Base-by-base conservation (phyloP, 306 rosid species). In the Luffa aegyptiaca region DNA sequence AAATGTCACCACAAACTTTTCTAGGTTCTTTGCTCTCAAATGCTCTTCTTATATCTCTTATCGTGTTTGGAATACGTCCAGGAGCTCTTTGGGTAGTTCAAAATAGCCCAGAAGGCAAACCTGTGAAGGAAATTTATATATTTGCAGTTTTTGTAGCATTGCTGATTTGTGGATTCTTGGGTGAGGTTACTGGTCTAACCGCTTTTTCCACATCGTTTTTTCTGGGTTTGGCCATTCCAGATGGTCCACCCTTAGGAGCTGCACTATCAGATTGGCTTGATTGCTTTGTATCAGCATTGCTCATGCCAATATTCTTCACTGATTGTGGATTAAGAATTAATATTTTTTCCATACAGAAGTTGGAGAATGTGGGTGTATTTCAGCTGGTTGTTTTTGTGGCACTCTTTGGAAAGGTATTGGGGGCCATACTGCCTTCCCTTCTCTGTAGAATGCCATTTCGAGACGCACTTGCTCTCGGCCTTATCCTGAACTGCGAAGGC, bases 131-230 rank as follows among this genome's bases (percentile, higher is more conserved):
- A 16, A 88, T 90, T 81, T 70, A 87, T 44, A 84, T 94, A 21
- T 88, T 90, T 63, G 80, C 89, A 72, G 88, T 92, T 64, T 88
- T 92, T 39, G 89, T 94, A 0, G 96, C 95, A 12, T 92, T 93
- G 49, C 90, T 93, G 97, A 52, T 93, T 46, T 83, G 93, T 0
- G 98, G 98, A 10, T 92, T 93, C 74, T 59, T 90, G 66, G 90
- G 97, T 2, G 98, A 94, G 71, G 96, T 90, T 17, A 85, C 92
- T 56, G 98, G 95, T 37, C 87, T 97, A n/a, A 93, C 90, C 37
- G 84, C 96, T 42, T 87, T 92, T 12, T 82, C 81, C 6, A 83
- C 80, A 20, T 79, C 76, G 53, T 59, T 79, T 77, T 63, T 81
- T 55, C 48, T 76, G 51, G 85, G 87, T 14, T 62, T 82, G 58